Base-by-base conservation (phyloP, 257 asterid species). In the Ocimum tenuiflorum region DNA sequence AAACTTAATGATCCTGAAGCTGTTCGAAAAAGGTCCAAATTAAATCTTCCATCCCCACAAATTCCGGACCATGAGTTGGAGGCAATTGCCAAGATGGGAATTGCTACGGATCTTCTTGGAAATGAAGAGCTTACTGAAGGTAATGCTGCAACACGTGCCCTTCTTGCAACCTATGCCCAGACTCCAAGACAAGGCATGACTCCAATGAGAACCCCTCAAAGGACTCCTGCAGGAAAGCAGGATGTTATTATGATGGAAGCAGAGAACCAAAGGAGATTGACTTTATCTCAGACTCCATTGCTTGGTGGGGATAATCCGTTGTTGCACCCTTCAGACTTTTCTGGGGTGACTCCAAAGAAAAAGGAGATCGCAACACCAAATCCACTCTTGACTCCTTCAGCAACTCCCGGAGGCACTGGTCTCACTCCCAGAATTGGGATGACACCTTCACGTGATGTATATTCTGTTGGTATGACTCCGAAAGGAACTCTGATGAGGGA, bases 221-320 rank as follows among this genome's bases (percentile, higher is more conserved):
- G 99, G 68, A 94, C 99, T 36, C 99, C 99, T 54, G 84, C 91
- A 33, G 86, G 88, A 54, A 90, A 86, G 83, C 96, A 88, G 71
- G 99, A 94, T 31, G 89, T 97, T 3, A 81, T 94, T 45, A 86
- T 90, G 97, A 90, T 88, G 99, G 99, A 90, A 64, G 99, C 99
- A 2, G 95, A 94, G 82, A 94, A 90, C 57, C 96, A 88, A 76
- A 80, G 96, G 31, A 86, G 97, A 78, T 58, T 90, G 82, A 88
- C 72, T 36, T 85, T 78, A 23, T 85, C 97, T 23, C 99, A 90
- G 75, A 94, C 99, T 47, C 97, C 99, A 18, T 79, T 94, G 82
- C 86, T 94, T 47, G 99, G 99, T 52, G 99, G 99, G 27, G 95
- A 90, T 13, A 94, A 94, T 67, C 99, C 99, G 5, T 69, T 86